These are phyloP conservation scores for Helicocarpus griseus DNA, from an alignment of 2,329 filamentous ascomycete genomes.

Conservation along the genomic window DNA sequence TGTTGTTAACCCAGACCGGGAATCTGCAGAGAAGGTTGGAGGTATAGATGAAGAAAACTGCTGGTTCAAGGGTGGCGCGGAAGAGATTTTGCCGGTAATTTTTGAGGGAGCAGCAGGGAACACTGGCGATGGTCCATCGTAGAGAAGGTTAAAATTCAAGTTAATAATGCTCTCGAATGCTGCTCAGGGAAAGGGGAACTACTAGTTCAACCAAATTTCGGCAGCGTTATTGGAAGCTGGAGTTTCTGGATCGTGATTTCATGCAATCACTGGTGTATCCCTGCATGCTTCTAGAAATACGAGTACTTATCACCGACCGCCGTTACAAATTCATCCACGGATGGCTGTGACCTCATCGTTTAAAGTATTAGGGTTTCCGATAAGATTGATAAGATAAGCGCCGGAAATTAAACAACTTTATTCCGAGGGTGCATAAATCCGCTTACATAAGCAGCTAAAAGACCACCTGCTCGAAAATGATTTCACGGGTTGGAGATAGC, in stretches of 20 bases:
- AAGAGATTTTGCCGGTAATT: conserved; percentile 1
- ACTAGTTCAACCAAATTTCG: no score
- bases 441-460: background rate
- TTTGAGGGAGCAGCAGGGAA: background rate
- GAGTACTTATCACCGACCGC: no score
- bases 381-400: background rate
- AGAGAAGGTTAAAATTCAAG: no score
- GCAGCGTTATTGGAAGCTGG: no score
- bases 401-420: background rate
- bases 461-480: conserved; percentile 3
- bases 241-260: no score
- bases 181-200: background rate
- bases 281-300: no score
- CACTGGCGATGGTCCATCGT: background rate
- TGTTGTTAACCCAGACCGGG: background rate
- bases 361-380: no score
- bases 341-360: no score
- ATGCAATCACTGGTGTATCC: no score
- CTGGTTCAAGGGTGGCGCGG: conserved; percentile 1
- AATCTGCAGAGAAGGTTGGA: background rate
- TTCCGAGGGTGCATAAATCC: background rate
- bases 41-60: conserved; percentile 2
- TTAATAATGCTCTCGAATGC: background rate
- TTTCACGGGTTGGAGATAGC: background rate
- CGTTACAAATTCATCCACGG: no score